A percentile compares a stretch with the other conserved stretches of the same genome.
phyloP scores from a whole-genome alignment of 2,329 filamentous ascomycete species.

The Pyricularia pennisetigena region DNA sequence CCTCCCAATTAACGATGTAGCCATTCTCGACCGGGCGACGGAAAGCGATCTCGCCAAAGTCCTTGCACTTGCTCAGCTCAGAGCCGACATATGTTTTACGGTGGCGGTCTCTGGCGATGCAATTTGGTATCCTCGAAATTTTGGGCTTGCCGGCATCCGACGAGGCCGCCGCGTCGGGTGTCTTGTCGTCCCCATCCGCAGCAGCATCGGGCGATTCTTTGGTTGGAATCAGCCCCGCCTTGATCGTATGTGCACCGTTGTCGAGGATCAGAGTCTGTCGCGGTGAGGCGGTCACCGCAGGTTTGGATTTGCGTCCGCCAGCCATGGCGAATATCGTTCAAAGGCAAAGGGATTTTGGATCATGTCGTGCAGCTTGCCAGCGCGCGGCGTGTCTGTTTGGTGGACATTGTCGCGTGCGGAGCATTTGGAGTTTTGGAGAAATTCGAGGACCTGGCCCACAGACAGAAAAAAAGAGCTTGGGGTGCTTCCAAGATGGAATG shows the following conservation, averaged over 20 bases:
- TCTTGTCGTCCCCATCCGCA: slow-evolving; percentile 18
- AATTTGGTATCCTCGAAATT: slow-evolving; percentile 57
- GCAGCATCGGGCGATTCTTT: slow-evolving; percentile 18
- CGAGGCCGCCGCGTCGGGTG: background rate
- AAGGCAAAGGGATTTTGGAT: background rate
- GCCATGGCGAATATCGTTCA: slow-evolving; percentile 22
- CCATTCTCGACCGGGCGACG: slow-evolving; percentile 88
- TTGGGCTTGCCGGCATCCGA: background rate
- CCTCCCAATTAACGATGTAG: slow-evolving; percentile 94
- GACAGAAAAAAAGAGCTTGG: background rate
- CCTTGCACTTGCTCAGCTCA: slow-evolving; percentile 68
- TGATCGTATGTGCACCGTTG: slow-evolving; percentile 86
- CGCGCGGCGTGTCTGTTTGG: background rate
- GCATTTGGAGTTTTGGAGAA: background rate
- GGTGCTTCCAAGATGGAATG: background rate
- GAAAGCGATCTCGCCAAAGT: slow-evolving; percentile 84
- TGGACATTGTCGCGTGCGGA: background rate
- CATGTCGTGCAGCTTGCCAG: background rate
- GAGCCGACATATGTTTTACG: slow-evolving; percentile 71
- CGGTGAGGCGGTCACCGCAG: slow-evolving; percentile 40
- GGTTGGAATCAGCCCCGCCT: slow-evolving; percentile 63
- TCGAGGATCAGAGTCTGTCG: slow-evolving; percentile 75
- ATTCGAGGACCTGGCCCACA: background rate
- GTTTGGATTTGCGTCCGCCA: slow-evolving; percentile 41
- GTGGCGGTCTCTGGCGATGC: slow-evolving; percentile 73